A percentile compares a stretch with the other conserved stretches of the same genome.
Evolutionary conservation across 83 land plant species (phyloP).

Genomic region (Picea abies): DNA sequence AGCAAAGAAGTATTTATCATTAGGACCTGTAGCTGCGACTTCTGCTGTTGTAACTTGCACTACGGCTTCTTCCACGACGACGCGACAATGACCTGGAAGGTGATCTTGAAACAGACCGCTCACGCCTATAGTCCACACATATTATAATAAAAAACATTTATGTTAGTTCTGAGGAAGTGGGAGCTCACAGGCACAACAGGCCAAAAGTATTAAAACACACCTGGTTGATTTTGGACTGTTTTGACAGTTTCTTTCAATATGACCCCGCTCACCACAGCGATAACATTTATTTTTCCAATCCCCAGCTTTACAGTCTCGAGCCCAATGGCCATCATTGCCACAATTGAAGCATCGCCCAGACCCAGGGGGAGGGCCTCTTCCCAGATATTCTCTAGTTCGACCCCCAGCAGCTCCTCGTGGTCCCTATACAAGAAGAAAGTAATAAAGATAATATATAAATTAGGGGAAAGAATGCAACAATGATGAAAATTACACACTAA

Average conservation of each 20-base stretch:
- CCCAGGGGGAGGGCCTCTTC: slow-evolving; percentile 96
- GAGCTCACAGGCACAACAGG: background rate
- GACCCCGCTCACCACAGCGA: slow-evolving; percentile 93
- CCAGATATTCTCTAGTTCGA: slow-evolving; percentile 77
- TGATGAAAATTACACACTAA: background rate
- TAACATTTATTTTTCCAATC: slow-evolving; percentile 99
- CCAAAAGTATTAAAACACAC: background rate
- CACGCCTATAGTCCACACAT: slow-evolving; percentile 29
- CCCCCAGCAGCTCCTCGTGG: slow-evolving; percentile 74
- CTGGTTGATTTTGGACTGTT: slow-evolving; percentile 73
- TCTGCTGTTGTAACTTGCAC: slow-evolving; percentile 58
- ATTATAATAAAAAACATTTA: background rate
- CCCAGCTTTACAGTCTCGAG: slow-evolving; percentile 95
- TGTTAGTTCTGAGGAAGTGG: background rate
- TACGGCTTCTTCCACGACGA: slow-evolving; percentile 65
- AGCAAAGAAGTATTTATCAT: background rate
- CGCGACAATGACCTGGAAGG: slow-evolving; percentile 56
- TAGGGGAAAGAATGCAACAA: background rate
- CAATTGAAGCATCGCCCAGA: slow-evolving; percentile 97
- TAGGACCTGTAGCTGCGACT: slow-evolving; percentile 76
- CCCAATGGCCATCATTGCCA: slow-evolving; percentile 99
- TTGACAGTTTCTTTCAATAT: slow-evolving; percentile 89
- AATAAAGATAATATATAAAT: background rate
- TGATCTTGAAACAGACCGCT: slow-evolving; percentile 62
- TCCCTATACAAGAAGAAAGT: slow-evolving; percentile 31